Conservation (phyloP, 306 rosid genomes). For the Cucurbita ficifolia region DNA sequence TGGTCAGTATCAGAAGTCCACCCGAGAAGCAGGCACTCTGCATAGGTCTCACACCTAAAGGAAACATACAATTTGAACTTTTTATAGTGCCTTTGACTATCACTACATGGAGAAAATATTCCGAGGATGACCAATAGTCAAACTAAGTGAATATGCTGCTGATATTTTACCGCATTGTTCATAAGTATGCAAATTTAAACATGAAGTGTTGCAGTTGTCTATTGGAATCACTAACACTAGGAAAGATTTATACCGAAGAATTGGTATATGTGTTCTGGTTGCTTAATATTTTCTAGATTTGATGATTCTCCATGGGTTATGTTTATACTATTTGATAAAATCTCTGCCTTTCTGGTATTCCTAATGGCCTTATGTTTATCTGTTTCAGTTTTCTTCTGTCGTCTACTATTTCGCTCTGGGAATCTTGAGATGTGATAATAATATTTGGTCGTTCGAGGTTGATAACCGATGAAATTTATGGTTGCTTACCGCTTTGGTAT, state of each 20-base stretch:
- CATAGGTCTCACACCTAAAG: neutral
- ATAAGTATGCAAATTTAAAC: neutral
- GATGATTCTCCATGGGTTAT: neutral
- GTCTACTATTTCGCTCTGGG: neutral
- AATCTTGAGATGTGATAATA: neutral
- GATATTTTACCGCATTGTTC: neutral
- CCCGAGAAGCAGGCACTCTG: neutral
- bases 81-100: neutral
- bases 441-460: neutral
- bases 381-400: neutral
- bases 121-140: neutral
- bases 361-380: neutral
- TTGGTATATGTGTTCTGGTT: neutral
- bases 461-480: neutral
- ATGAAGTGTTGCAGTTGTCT: neutral
- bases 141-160: neutral
- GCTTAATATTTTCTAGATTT: neutral
- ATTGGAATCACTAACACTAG: neutral
- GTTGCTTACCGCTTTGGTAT: neutral
- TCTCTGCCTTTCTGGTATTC: neutral
- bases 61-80: neutral
- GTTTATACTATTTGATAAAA: neutral
- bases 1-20: neutral
- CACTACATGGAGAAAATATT: neutral
- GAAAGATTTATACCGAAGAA: neutral